Evolutionary conservation across 2,329 filamentous ascomycete genomes (phyloP).

Genomic region (Monilinia laxa): DNA sequence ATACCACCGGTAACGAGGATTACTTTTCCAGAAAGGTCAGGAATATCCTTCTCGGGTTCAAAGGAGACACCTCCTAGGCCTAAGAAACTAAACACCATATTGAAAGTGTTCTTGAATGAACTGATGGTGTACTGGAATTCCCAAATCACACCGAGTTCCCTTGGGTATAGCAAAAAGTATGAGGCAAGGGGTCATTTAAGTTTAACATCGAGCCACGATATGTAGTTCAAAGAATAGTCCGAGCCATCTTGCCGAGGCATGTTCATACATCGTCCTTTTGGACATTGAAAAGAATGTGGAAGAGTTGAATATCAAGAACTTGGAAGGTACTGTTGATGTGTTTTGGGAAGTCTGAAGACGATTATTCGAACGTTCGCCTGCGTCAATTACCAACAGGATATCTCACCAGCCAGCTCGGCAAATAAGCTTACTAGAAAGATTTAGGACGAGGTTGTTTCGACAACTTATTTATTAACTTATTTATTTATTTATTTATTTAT

Average conservation of each 20-base stretch:
- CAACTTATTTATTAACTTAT: too few species aligned
- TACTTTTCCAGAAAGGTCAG: slow-evolving; percentile 43
- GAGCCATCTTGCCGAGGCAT: slow-evolving; percentile 7
- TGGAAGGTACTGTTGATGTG: too few species aligned
- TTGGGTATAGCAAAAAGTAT: too few species aligned
- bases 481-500: too few species aligned
- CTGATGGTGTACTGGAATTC: not conserved
- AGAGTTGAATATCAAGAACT: not conserved
- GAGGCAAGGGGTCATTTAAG: too few species aligned
- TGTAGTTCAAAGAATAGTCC: not conserved
- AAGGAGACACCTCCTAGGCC: slow-evolving; percentile 19
- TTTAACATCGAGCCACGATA: too few species aligned
- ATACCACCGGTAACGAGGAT: slow-evolving; percentile 41
- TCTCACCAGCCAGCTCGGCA: too few species aligned
- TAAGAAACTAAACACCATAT: slow-evolving; percentile 17
- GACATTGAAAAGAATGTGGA: not conserved
- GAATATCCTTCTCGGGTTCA: slow-evolving; percentile 38
- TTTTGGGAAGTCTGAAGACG: not conserved
- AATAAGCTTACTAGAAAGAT: too few species aligned
- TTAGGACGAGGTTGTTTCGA: too few species aligned
- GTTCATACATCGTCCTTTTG: not conserved
- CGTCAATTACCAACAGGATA: too few species aligned
- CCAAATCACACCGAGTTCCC: not conserved
- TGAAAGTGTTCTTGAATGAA: not conserved
- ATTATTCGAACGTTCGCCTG: too few species aligned